Conservation (phyloP, 1,284 basidiomycete species). For the Butyriboletus appendiculatus region DNA sequence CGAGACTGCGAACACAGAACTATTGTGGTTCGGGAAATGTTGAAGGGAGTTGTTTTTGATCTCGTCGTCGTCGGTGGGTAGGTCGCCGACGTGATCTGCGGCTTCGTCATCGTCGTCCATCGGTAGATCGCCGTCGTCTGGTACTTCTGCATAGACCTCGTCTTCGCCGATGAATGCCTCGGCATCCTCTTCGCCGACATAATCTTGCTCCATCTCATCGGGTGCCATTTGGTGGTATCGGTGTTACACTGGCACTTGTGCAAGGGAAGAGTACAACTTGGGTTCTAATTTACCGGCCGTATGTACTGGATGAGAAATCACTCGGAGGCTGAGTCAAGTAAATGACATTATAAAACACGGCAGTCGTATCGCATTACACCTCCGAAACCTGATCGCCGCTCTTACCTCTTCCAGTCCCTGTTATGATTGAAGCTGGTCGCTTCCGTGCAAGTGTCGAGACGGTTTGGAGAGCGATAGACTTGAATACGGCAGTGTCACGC, state of each 20-base stretch:
- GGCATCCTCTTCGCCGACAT: constrained; percentile 44
- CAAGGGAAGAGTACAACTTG: not conserved
- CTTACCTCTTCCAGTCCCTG: too few relatives aligned
- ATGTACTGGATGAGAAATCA: constrained; percentile 31
- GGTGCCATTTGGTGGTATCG: constrained; percentile 17
- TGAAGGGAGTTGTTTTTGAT: constrained; percentile 65
- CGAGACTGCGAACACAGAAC: constrained; percentile 85
- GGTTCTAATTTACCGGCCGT: constrained; percentile 12
- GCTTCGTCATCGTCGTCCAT: constrained; percentile 76
- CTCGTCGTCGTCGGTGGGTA: constrained; percentile 36
- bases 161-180: constrained; percentile 60
- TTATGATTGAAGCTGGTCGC: not conserved
- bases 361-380: too few relatives aligned
- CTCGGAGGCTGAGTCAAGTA: constrained; percentile 18
- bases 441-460: constrained; percentile 22
- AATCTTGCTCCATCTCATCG: constrained; percentile 20
- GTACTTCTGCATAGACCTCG: constrained; percentile 64
- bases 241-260: not conserved
- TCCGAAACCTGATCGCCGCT: too few relatives aligned
- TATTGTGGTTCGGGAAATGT: constrained; percentile 60
- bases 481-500: constrained; percentile 3
- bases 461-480: constrained; percentile 19
- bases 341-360: too few relatives aligned
- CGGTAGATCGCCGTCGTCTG: constrained; percentile 66
- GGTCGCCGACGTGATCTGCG: constrained; percentile 42